Conservation (phyloP, 1,284 basidiomycete genomes). For the Marasmius oreades region DNA sequence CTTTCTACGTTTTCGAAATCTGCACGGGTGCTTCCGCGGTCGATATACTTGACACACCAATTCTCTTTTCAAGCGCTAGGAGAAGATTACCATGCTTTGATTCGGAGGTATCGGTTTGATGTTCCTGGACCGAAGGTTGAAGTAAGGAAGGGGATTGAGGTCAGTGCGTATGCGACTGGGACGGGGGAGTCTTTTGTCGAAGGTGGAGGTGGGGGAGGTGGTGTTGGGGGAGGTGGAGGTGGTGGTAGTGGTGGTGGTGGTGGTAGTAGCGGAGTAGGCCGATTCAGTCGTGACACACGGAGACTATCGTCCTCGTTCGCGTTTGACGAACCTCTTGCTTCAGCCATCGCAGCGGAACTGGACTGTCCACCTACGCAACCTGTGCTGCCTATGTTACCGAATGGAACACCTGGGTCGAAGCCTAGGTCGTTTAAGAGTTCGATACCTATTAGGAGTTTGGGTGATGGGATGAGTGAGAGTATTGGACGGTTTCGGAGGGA, state of each 20-base stretch:
- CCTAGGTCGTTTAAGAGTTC: constrained; percentile 43
- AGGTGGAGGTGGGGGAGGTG: too few species aligned
- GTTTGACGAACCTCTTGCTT: constrained; percentile 76
- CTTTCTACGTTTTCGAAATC: constrained; percentile 68
- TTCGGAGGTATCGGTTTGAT: constrained; percentile 65
- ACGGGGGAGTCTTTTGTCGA: constrained; percentile 53
- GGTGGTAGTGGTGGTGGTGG: too few species aligned
- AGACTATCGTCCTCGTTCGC: constrained; percentile 60
- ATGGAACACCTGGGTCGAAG: constrained; percentile 48
- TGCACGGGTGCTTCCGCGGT: constrained; percentile 57
- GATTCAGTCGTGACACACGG: constrained; percentile 33
- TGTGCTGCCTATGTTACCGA: constrained; percentile 75
- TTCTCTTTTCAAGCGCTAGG: constrained; percentile 74
- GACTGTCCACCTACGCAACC: constrained; percentile 47
- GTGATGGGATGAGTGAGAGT: constrained; percentile 58
- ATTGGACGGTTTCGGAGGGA: constrained; percentile 51
- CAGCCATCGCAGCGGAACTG: constrained; percentile 65
- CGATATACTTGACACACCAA: constrained; percentile 79
- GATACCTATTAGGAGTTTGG: constrained; percentile 55
- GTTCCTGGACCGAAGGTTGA: constrained; percentile 60
- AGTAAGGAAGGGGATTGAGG: constrained; percentile 69
- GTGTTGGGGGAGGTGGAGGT: too few species aligned
- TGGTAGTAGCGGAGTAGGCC: too few species aligned
- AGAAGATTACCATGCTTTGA: constrained; percentile 77
- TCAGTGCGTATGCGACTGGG: constrained; percentile 43